phyloP scores from a whole-genome alignment of 768 basidiomycete genomes.

The Pisolithus albus region DNA sequence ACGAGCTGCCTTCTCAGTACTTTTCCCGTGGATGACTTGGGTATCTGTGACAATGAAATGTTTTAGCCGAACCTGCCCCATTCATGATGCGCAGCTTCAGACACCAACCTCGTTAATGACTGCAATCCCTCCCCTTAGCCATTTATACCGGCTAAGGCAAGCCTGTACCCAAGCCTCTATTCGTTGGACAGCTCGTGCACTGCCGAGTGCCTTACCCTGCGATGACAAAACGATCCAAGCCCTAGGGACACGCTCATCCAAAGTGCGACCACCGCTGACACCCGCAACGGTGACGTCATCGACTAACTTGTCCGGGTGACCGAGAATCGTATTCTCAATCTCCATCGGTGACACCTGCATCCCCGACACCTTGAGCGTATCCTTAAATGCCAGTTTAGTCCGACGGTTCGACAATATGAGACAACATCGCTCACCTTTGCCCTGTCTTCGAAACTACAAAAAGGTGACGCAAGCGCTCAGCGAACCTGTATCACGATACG shows the following conservation, averaged over 20 bases:
- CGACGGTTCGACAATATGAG: background rate
- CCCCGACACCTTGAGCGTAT: slow-evolving; percentile 76
- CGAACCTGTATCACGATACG: background rate
- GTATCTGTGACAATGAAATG: slow-evolving; percentile 40
- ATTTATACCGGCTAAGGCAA: slow-evolving; percentile 68
- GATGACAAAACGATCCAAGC: slow-evolving; percentile 72
- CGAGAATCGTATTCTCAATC: slow-evolving; percentile 60
- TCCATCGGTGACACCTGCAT: slow-evolving; percentile 76
- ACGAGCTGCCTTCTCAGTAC: slow-evolving; percentile 55
- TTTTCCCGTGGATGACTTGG: slow-evolving; percentile 72
- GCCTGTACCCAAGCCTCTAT: slow-evolving; percentile 57
- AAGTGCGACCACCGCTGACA: slow-evolving; percentile 61
- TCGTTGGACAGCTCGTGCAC: slow-evolving; percentile 31
- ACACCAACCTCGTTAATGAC: slow-evolving; percentile 52
- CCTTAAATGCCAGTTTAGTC: slow-evolving; percentile 32
- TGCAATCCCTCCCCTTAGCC: slow-evolving; percentile 67
- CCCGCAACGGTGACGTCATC: slow-evolving; percentile 67
- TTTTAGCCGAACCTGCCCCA: background rate
- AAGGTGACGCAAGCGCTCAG: background rate
- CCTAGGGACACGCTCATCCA: slow-evolving; percentile 67
- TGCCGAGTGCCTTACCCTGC: slow-evolving; percentile 45
- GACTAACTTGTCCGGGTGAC: slow-evolving; percentile 56
- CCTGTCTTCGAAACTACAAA: slow-evolving; percentile 61
- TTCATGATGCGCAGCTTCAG: background rate
- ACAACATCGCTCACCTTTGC: slow-evolving; percentile 45